Base-by-base conservation (phyloP, 1,139 yeast genomes). In the Taphrina flavorubra region DNA sequence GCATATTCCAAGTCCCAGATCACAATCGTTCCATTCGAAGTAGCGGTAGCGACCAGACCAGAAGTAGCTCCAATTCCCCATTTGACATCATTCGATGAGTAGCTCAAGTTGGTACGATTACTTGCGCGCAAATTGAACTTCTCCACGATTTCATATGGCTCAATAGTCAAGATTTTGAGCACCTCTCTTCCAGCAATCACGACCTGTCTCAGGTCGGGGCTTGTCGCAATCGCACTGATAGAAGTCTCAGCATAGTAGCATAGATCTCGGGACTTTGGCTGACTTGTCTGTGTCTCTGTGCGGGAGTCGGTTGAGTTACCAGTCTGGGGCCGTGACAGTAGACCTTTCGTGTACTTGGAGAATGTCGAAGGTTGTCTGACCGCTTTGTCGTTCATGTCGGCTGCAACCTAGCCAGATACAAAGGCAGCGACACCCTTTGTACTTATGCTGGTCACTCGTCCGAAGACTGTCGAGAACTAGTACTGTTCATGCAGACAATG, bases 41-140 rank as follows among this genome's bases (percentile, higher is more conserved):
- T 73, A 2, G 74, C 71, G 7, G 69, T 69, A 44, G 73, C 74
- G 34, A 74, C 69, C 16, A 68, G 67, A 14, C 71, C 68, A 13
- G 71, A 60, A 18, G 72, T 72, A 34, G 74, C 69, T 20, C 73
- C 75, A 11, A 71, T 68, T 10, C 81, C 81, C 82, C 82, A 80
- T 58, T 77, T 75, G 55, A 79, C 72, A 16, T 78, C 76, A 10
- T 72, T 74, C 6, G 69, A 73, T 53, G 68, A 70, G 72, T 67
- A 72, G 49, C 68, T 69, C 58, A n/a, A 72, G 31, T 71, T 71
- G 55, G 64, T 67, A 37, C 70, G 59, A 51, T 69, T 62, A 13
- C 71, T 70, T 36, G 64, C 61, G 34, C 71, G 68, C 68, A 72
- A 57, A 59, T 75, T 64, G 69, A 70, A 25, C 68, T 63, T 34